These are phyloP conservation scores for Russula sp. DNA, from an alignment of 768 basidiomycete species.

Conservation along the genomic window DNA sequence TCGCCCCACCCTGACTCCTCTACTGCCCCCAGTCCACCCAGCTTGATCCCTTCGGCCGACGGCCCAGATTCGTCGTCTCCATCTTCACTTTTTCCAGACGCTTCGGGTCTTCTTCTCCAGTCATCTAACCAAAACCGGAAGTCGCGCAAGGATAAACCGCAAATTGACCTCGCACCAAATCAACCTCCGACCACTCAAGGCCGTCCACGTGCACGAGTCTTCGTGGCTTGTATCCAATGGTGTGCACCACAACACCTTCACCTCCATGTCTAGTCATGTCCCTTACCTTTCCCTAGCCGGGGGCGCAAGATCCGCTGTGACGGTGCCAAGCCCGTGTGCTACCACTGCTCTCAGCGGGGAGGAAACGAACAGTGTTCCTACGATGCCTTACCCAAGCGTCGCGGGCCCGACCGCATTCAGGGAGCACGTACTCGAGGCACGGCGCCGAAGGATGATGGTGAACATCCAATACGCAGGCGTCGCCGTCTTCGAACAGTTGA, in stretches of 20 bases:
- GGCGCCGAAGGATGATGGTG: constrained; percentile 31
- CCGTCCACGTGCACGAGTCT: constrained; percentile 67
- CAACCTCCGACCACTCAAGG: constrained; percentile 79
- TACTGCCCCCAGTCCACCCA: background rate
- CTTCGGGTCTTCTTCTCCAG: background rate
- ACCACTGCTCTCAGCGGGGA: constrained; percentile 56
- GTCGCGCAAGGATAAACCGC: constrained; percentile 32
- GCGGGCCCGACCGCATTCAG: constrained; percentile 75
- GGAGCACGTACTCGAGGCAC: constrained; percentile 65
- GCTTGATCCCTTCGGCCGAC: background rate
- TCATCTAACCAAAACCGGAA: background rate
- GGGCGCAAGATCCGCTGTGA: constrained; percentile 77
- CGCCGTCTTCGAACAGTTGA: constrained; percentile 6
- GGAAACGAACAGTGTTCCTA: constrained; percentile 48
- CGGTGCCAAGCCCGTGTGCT: constrained; percentile 68
- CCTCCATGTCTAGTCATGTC: background rate
- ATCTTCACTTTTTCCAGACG: background rate
- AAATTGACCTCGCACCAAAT: constrained; percentile 61
- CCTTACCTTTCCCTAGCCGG: constrained; percentile 40
- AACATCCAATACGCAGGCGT: constrained; percentile 22
- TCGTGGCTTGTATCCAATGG: constrained; percentile 77
- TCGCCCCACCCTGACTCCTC: background rate
- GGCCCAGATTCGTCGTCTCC: background rate
- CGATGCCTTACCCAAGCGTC: constrained; percentile 64
- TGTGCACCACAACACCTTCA: constrained; percentile 30